Conservation (phyloP, 495 filamentous ascomycete species). For the Penicillium canescens region DNA sequence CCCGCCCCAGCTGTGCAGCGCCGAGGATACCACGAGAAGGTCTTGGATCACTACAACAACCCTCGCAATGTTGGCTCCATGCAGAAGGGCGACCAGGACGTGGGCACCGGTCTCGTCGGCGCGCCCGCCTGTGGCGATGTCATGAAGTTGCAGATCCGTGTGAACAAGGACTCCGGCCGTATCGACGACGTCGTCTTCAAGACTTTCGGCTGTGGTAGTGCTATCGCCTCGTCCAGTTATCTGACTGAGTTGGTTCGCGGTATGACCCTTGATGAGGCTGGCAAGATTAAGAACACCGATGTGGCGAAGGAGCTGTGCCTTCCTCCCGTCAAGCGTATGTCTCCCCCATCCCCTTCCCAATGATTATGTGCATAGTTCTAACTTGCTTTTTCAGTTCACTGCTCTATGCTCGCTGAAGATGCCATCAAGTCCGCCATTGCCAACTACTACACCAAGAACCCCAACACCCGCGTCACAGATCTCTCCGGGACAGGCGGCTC, state of each 20-base stretch:
- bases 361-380: conserved; percentile 5
- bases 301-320: conserved; percentile 96
- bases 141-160: conserved; percentile 98
- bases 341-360: background rate
- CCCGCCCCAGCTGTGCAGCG: conserved; percentile 33
- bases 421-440: conserved; percentile 99
- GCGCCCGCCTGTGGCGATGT: conserved; percentile 91
- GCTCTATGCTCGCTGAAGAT: conserved; percentile 98
- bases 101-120: conserved; percentile 96
- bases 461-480: conserved; percentile 68
- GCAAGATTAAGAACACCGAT: conserved; percentile 90
- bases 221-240: conserved; percentile 89
- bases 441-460: conserved; percentile 96
- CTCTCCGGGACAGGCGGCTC: conserved; percentile 68
- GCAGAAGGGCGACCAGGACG: conserved; percentile 78
- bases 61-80: conserved; percentile 95
- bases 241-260: conserved; percentile 89
- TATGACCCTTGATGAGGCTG: conserved; percentile 94
- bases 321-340: conserved; percentile 92
- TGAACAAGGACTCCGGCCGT: conserved; percentile 83
- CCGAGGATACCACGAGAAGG: conserved; percentile 65
- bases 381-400: conserved; percentile 66
- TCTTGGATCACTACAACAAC: conserved; percentile 92
- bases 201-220: conserved; percentile 96
- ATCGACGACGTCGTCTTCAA: conserved; percentile 97